These are phyloP conservation scores for Phytophthora sp. DNA, from an alignment of 352 stramenopile genomes.

Conservation along the genomic window DNA sequence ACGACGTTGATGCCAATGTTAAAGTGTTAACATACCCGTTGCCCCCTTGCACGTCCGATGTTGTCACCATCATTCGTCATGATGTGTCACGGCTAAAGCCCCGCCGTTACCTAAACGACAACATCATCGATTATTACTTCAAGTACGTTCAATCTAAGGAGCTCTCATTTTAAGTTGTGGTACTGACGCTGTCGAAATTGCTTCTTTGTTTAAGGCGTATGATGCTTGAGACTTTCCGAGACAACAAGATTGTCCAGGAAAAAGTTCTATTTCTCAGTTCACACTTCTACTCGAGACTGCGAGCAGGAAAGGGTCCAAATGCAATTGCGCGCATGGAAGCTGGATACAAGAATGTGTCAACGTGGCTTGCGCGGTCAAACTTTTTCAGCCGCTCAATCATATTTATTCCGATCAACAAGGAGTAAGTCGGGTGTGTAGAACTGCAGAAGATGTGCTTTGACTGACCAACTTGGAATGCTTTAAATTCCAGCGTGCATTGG, in stretches of 20 bases:
- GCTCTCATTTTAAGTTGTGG: not conserved
- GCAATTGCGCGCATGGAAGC: constrained; percentile 45
- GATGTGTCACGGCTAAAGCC: constrained; percentile 69
- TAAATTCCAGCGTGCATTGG: constrained; percentile 71
- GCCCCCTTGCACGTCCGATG: constrained; percentile 69
- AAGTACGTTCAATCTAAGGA: constrained; percentile 55
- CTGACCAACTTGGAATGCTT: too few relatives aligned
- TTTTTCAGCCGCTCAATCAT: constrained; percentile 79
- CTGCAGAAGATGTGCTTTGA: not conserved
- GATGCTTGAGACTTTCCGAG: constrained; percentile 57
- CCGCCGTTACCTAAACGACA: constrained; percentile 91
- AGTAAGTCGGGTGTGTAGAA: constrained; percentile 65
- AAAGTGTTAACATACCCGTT: constrained; percentile 73
- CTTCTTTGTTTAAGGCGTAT: constrained; percentile 42
- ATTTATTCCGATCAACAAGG: constrained; percentile 90
- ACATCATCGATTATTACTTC: constrained; percentile 93
- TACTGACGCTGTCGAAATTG: not conserved
- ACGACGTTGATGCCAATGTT: constrained; percentile 32
- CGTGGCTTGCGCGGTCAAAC: constrained; percentile 67
- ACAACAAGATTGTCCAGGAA: constrained; percentile 52
- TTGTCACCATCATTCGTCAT: constrained; percentile 74
- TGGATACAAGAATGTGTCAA: constrained; percentile 81
- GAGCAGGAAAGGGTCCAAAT: constrained; percentile 46
- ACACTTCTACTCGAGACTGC: constrained; percentile 77
- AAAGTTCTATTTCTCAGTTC: constrained; percentile 83